Evolutionary conservation across 495 filamentous ascomycete species (phyloP).

Genomic region (Xylaria curta): DNA sequence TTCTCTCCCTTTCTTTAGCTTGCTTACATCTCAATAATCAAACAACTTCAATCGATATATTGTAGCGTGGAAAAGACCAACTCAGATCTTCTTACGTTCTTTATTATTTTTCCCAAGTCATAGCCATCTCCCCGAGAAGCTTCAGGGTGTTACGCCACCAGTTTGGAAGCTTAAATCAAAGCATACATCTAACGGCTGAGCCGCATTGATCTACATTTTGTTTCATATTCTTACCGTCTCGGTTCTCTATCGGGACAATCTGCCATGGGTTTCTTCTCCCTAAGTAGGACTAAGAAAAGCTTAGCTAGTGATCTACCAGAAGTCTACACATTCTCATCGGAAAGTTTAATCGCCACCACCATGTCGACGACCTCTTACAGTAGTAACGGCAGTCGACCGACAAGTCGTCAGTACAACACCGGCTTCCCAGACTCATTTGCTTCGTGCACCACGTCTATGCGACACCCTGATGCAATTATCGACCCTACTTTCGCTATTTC

Average conservation of each 20-base stretch:
- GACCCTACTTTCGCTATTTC: conserved; percentile 39
- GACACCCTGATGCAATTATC: conserved; percentile 39
- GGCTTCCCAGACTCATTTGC: conserved; percentile 42
- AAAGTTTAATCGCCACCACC: conserved; percentile 12
- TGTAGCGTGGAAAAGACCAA: background rate
- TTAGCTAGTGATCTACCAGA: background rate
- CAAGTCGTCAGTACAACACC: conserved; percentile 38
- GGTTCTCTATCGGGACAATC: background rate
- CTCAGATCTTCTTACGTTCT: background rate
- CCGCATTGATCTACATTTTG: conserved; percentile 4
- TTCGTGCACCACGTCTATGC: conserved; percentile 38
- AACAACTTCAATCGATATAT: background rate
- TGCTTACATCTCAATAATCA: background rate
- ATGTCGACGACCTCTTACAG: conserved; percentile 34
- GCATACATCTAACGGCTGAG: background rate
- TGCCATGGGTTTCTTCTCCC: conserved; percentile 21
- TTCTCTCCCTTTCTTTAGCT: background rate
- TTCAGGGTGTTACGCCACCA: background rate
- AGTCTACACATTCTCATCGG: conserved; percentile 21
- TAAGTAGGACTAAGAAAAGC: conserved; percentile 20
- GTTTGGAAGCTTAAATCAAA: conserved; percentile 1
- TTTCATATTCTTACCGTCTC: background rate
- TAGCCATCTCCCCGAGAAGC: background rate
- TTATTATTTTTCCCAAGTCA: background rate
- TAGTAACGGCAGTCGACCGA: conserved; percentile 33